These are phyloP conservation scores for Aspergillus pseudonomiae DNA, from an alignment of 2,329 filamentous ascomycete species.

Conservation along the genomic window DNA sequence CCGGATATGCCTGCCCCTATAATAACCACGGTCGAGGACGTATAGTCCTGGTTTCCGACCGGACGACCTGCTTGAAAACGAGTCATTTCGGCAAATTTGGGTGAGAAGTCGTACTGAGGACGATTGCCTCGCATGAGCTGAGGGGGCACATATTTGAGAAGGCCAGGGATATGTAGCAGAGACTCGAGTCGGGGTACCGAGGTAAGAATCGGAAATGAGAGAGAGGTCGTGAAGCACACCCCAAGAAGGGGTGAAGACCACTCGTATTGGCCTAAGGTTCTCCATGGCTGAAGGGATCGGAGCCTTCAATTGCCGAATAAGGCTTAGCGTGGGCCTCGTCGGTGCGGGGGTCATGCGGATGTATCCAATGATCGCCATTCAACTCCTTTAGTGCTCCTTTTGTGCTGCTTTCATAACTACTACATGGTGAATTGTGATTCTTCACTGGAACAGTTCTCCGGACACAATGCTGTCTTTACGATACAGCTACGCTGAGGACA, in stretches of 20 bases:
- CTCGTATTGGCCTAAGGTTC: not conserved
- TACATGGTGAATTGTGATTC: not conserved
- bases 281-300: not conserved
- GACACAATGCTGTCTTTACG: not conserved
- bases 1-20: constrained; percentile 60
- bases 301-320: not conserved
- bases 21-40: constrained; percentile 58
- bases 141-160: not conserved
- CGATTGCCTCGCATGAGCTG: not conserved
- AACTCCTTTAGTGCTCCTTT: not conserved
- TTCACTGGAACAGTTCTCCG: not conserved
- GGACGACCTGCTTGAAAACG: not conserved
- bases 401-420: not conserved
- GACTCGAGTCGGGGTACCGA: not conserved
- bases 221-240: not conserved
- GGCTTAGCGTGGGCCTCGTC: not conserved
- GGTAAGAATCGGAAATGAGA: not conserved
- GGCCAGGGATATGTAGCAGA: not conserved
- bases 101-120: not conserved
- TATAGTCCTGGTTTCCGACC: constrained; percentile 54
- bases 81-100: not conserved
- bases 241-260: not conserved
- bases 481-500: not conserved
- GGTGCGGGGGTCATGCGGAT: not conserved
- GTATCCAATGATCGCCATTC: too few species aligned